Evolutionary conservation across 495 filamentous ascomycete species (phyloP), one percentile per base, ranked within the genome.

Genomic region (Paragyromitra xinjiangensis): DNA sequence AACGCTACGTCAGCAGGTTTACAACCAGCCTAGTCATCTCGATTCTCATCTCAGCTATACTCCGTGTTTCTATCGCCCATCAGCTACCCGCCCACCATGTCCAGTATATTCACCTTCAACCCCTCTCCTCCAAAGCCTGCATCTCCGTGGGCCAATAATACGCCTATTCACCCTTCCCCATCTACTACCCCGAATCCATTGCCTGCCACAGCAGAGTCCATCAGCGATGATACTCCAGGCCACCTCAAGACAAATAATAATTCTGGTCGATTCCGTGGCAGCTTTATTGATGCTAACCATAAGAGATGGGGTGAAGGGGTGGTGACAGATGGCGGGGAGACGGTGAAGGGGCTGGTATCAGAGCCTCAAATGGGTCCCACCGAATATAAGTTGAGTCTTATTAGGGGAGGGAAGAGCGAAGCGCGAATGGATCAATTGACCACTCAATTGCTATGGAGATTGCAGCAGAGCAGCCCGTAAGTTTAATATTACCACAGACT

Each of bases 361-460:
- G 95, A 99, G 83, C 95, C 95, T 5, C 94, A 98, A 81, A 91
- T 95, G 68, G 95, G 95, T 0, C 93, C 95, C 40, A 95, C 91
- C 6, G 95, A 98, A 84, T 99, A 98, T 85, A 99, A 99, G 83
- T 85, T 99, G 58, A 95, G 97, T 86, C 86, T 98, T n/a, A 87
- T 98, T 89, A 93, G 45, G 90, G 92, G 42, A 87, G 95, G 72
- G 87, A 94, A 82, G 89, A 87, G 44, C 95, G 93, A 83, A 85
- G 88, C 51, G 87, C 87, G 95, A 40, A 86, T 98, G 16, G 91
- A 97, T 73, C 93, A 96, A 77, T 84, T 99, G 73, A 98, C 95
- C 0, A 99, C 95, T 0, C 95, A 99, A 85, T 86, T 99, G 26
- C 85, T 98, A 29, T 99, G 95, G 95, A 89, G 95, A 53, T 84